Base-by-base conservation (phyloP, 2,329 filamentous ascomycete species). In the Annulohypoxylon truncatum region DNA sequence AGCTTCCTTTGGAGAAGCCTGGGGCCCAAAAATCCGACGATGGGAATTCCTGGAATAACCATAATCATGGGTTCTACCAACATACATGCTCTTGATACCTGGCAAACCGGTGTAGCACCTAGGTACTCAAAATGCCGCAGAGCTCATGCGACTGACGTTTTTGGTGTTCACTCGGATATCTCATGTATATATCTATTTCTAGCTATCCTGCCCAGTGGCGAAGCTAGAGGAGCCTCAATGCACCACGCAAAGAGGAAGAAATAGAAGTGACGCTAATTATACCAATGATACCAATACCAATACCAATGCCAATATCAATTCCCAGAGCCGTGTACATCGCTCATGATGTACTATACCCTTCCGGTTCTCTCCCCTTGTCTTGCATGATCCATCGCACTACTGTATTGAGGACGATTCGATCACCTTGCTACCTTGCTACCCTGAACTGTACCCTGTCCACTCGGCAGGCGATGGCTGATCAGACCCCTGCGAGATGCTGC, bases 381-480 rank as follows among this genome's bases (percentile, higher is more conserved):
- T 77, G 77, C 77, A 76, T 73, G 74, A 74, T 71, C 74, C 72
- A 70, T 67, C 61, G 69, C 69, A 71, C 69, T 75, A 68, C 67
- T 68, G 64, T 68, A 61, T 61, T 61, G 60, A 70, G 58, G 72
- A 68, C 71, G 71, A 72, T 72, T 75, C 73, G 68, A 75, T 75
- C 73, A 75, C 73, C 72, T 73, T 72, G 71, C 67, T 71, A 74
- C 75, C 74, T 73, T 72, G 71, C 66, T 71, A 74, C 75, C 74
- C 75, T 78, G 72, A 73, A 72, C 73, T 68, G 61, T 70, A 68
- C 74, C 76, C 75, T 73, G 75, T 74, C 75, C 70, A 76, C 72
- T 75, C 75, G 77, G 77, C 75, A 78, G 77, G 70, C 73, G 73
- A 75, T 79, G 77, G 77, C 73, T 75, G 72, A 73, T 74, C 71